A percentile compares a stretch with the other conserved stretches of the same genome.
phyloP scores from a whole-genome alignment of 805 yeast species.

The Kazachstania psychrophila region DNA sequence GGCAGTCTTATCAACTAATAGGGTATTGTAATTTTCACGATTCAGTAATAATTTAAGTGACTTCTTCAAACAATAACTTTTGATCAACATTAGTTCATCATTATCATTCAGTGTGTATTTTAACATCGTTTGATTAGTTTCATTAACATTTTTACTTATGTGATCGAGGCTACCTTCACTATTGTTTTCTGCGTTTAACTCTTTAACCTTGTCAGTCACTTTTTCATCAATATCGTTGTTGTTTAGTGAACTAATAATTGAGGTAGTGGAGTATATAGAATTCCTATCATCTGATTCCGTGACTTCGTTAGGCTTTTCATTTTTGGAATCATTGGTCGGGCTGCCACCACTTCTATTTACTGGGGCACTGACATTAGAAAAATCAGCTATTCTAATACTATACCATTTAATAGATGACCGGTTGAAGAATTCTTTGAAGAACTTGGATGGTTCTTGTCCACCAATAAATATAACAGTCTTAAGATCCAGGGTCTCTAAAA shows the following conservation, averaged over 20 bases:
- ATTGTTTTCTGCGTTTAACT: slow-evolving; percentile 6
- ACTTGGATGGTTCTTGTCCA: slow-evolving; percentile 75
- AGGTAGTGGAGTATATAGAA: too few species aligned
- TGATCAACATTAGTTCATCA: slow-evolving; percentile 71
- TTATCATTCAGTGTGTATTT: slow-evolving; percentile 27
- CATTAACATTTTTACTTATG: background rate
- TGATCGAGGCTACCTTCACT: too few species aligned
- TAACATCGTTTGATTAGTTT: background rate
- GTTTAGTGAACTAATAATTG: background rate
- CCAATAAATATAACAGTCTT: slow-evolving; percentile 66
- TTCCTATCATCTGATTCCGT: too few species aligned
- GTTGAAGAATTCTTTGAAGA: slow-evolving; percentile 56
- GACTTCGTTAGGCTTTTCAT: slow-evolving; percentile 1
- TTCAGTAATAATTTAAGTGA: slow-evolving; percentile 62
- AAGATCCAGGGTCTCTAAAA: slow-evolving; percentile 62
- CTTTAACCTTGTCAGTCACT: background rate
- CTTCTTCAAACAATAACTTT: slow-evolving; percentile 51
- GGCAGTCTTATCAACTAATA: slow-evolving; percentile 72
- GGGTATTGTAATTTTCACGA: slow-evolving; percentile 49
- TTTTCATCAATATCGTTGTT: background rate
- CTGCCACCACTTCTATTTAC: slow-evolving; percentile 1
- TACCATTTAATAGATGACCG: slow-evolving; percentile 43
- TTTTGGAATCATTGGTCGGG: background rate
- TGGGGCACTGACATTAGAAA: slow-evolving; percentile 11
- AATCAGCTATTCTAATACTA: slow-evolving; percentile 29